Conservation (phyloP, 331 rosid species). For the Pyracantha coccinea region DNA sequence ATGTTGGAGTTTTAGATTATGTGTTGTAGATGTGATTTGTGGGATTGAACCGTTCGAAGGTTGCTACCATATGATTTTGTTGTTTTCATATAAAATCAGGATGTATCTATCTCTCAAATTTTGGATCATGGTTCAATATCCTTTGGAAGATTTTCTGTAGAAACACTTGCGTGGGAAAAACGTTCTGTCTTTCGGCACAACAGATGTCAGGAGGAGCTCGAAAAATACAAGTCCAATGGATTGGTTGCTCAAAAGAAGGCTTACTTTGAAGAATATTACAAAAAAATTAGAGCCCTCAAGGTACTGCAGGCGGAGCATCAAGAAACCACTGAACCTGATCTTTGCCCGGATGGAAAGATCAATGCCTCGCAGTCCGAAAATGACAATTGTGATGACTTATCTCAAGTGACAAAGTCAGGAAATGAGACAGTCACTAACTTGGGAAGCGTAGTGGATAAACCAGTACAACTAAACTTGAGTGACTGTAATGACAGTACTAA, state of each 20-base stretch:
- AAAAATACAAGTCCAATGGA: slow-evolving; percentile 25
- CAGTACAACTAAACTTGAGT: background rate
- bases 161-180: slow-evolving; percentile 32
- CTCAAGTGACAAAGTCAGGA: background rate
- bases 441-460: background rate
- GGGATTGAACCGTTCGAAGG: background rate
- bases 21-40: background rate
- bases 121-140: slow-evolving; percentile 30
- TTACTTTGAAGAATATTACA: slow-evolving; percentile 28
- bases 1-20: background rate
- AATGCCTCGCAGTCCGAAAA: background rate
- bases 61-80: background rate
- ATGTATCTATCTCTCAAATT: slow-evolving; percentile 8
- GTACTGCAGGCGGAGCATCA: slow-evolving; percentile 6
- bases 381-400: background rate
- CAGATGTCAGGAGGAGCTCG: slow-evolving; percentile 29
- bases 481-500: background rate
- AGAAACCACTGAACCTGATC: background rate
- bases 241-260: slow-evolving; percentile 38
- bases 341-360: background rate
- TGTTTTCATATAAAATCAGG: background rate
- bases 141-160: slow-evolving; percentile 28
- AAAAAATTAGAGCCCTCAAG: slow-evolving; percentile 18
- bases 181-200: slow-evolving; percentile 29
- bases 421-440: background rate